Evolutionary conservation across 208 protist genomes (phyloP), one percentile per base, ranked within the genome.

Genomic region (Acanthamoeba castellanii): DNA sequence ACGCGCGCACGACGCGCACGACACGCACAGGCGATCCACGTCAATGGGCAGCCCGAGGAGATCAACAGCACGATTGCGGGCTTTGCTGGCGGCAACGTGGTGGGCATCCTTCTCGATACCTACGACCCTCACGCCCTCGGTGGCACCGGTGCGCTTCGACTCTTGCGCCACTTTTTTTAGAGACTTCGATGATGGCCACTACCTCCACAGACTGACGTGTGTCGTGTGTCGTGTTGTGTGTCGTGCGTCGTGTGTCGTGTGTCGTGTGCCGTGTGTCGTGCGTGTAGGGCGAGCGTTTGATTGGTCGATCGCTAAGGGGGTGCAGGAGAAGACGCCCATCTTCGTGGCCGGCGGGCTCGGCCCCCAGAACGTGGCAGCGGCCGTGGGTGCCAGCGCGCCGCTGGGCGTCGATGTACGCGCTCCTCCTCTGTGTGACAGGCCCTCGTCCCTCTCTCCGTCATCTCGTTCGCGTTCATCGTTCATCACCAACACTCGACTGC

Each of bases 321-420:
- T 95, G 2, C 94, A 88, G 52, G 55, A 72, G n/a, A 78, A 57
- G n/a, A 57, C 45, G 47, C 93, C 93, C 66, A 68, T 95, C 32
- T 84, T 95, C 50, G 34, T 95, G 20, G 94, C 94, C 8, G 94
- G 94, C 27, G 94, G 94, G 16, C 42, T 95, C n/a, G 32, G n/a
- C 20, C 81, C 94, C 3, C 50, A 37, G 37, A 95, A 95, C 42
- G 94, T 95, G 18, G 50, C 84, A 0, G 18, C 34, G 1, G 94
- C 94, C 14, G 94, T 95, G 11, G 8, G 32, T 32, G 34, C 61
- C 30, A 32, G 27, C n/a, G 13, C 47, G 14, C 87, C 89, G 1
- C 64, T 95, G 57, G 72, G 52, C 68, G 66, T 95, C 3, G 84
- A 94, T 9, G 57, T 92, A 76, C 32, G 8, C 18, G 8, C 18